Percentiles rank a stretch among this genome's conserved stretches.
phyloP scores from a whole-genome alignment of 2,329 filamentous ascomycete genomes.

The Myriosclerotinia curreyana region DNA sequence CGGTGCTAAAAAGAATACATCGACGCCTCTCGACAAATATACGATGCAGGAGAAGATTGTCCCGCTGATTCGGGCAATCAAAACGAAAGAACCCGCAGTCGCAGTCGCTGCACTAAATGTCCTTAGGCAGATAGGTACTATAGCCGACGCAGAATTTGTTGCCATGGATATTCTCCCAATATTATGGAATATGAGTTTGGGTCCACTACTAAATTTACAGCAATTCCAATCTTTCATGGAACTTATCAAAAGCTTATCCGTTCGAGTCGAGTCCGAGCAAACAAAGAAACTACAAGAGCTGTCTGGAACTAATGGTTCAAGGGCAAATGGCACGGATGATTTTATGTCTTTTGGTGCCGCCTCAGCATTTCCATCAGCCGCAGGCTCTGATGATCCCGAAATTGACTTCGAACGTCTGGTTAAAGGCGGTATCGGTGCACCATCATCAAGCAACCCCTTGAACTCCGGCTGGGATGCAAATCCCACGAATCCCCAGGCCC shows the following conservation, averaged over 20 bases:
- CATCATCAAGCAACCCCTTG: conserved; percentile 42
- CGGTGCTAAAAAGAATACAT: conserved; percentile 57
- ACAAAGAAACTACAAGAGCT: conserved; percentile 84
- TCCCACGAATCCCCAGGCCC: conserved; percentile 39
- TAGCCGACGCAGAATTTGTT: conserved; percentile 63
- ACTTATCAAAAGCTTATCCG: conserved; percentile 76
- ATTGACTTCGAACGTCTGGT: conserved; percentile 88
- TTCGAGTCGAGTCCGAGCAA: conserved; percentile 83
- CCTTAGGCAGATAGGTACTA: conserved; percentile 68
- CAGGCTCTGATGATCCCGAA: conserved; percentile 62
- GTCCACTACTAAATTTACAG: conserved; percentile 79
- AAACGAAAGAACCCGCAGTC: conserved; percentile 95
- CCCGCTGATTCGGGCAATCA: conserved; percentile 85
- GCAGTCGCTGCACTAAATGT: conserved; percentile 92
- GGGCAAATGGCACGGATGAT: conserved; percentile 56
- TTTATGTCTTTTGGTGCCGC: conserved; percentile 68
- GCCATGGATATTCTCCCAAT: conserved; percentile 88
- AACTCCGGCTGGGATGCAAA: conserved; percentile 53
- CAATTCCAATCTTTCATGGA: conserved; percentile 91
- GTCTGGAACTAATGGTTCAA: conserved; percentile 54
- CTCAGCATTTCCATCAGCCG: conserved; percentile 52
- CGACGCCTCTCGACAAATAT: conserved; percentile 89
- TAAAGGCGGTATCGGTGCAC: conserved; percentile 58
- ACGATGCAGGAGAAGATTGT: conserved; percentile 98
- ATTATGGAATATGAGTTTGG: conserved; percentile 87